phyloP scores from a whole-genome alignment of 2,329 filamentous ascomycete genomes.

The Neonectria hederae region DNA sequence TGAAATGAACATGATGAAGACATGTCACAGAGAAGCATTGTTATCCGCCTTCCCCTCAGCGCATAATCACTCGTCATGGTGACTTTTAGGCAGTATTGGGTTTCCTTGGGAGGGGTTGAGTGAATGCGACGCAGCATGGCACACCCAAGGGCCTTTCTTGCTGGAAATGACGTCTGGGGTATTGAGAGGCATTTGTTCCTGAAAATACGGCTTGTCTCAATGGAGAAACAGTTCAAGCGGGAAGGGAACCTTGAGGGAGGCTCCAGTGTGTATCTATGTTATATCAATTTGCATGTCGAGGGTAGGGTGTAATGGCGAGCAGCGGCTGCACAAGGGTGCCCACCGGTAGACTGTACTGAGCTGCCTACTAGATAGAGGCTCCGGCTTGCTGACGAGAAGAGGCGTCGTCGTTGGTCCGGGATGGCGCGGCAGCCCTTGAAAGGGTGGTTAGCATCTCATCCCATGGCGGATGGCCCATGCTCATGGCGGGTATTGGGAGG shows the following conservation, averaged over 20 bases:
- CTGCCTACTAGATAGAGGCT: background rate
- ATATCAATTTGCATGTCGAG: background rate
- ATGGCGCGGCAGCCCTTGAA: background rate
- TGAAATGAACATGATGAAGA: background rate
- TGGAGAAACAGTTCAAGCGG: background rate
- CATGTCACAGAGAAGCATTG: too few relatives aligned
- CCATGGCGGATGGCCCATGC: conserved; percentile 16
- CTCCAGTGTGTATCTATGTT: background rate
- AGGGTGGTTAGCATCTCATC: conserved; percentile 1
- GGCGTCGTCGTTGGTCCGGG: background rate
- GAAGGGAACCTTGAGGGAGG: conserved; percentile 12
- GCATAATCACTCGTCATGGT: background rate
- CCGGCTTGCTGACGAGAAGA: background rate
- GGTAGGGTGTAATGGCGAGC: background rate
- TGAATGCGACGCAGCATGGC: background rate
- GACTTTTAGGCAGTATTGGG: background rate
- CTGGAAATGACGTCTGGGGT: background rate
- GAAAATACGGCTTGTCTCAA: background rate
- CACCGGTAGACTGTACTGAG: background rate
- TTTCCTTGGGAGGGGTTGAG: background rate
- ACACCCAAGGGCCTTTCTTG: background rate
- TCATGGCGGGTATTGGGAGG: conserved; percentile 20
- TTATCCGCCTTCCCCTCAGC: too few relatives aligned
- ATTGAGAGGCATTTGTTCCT: background rate
- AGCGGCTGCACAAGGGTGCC: background rate